These are phyloP conservation scores for Lepraria neglecta DNA, from an alignment of 495 filamentous ascomycete species.

Conservation along the genomic window DNA sequence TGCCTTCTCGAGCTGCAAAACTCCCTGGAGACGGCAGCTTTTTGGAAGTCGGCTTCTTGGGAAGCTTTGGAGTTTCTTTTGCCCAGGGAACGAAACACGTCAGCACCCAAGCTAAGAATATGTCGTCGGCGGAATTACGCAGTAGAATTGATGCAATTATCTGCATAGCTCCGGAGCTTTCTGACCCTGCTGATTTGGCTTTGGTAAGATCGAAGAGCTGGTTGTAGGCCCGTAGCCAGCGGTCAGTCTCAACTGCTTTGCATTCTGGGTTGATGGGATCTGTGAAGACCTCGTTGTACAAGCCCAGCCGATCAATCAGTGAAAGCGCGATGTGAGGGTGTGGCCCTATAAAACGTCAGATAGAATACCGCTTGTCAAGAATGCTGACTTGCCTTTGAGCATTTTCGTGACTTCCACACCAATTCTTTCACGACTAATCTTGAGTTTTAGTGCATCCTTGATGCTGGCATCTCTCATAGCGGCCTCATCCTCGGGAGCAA, in stretches of 20 bases:
- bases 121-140: constrained; percentile 50
- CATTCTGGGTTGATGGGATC: constrained; percentile 43
- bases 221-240: constrained; percentile 49
- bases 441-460: constrained; percentile 65
- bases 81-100: constrained; percentile 72
- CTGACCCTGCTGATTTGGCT: constrained; percentile 31
- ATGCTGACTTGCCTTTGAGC: constrained; percentile 55
- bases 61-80: constrained; percentile 43
- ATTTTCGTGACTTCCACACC: constrained; percentile 84
- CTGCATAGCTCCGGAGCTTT: constrained; percentile 40
- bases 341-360: constrained; percentile 43
- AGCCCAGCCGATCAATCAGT: constrained; percentile 64
- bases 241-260: constrained; percentile 28
- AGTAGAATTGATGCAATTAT: constrained; percentile 50
- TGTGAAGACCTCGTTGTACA: constrained; percentile 79
- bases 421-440: constrained; percentile 88
- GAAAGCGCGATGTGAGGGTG: constrained; percentile 61
- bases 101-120: constrained; percentile 69
- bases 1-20: constrained; percentile 63
- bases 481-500: constrained; percentile 57
- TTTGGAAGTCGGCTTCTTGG: constrained; percentile 40
- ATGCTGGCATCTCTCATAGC: constrained; percentile 75
- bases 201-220: constrained; percentile 31
- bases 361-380: neutral
- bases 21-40: constrained; percentile 47